Evolutionary conservation across 2,329 filamentous ascomycete genomes (phyloP).

Genomic region (Dactylellina haptotyla): DNA sequence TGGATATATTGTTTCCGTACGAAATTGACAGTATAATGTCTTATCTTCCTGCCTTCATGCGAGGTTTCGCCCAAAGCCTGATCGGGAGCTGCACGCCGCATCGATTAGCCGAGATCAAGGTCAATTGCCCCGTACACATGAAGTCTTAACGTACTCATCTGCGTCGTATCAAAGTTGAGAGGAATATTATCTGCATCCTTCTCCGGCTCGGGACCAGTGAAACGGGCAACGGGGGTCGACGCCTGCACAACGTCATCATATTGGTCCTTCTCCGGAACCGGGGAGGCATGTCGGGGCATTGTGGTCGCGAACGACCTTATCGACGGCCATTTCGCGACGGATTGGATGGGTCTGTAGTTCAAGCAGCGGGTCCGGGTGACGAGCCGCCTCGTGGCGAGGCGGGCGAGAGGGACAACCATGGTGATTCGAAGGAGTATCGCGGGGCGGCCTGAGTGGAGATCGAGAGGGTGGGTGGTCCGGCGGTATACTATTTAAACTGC

Average conservation of each 20-base stretch:
- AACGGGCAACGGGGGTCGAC: conserved; percentile 44
- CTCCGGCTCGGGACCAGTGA: conserved; percentile 24
- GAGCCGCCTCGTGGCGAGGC: conserved; percentile 47
- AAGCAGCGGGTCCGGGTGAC: conserved; percentile 39
- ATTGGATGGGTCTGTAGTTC: conserved; percentile 24
- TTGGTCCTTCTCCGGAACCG: neutral
- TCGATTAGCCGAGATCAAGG: conserved; percentile 60
- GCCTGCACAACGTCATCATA: conserved; percentile 25
- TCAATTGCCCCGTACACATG: conserved; percentile 62
- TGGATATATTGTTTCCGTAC: conserved; percentile 45
- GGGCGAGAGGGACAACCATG: conserved; percentile 50
- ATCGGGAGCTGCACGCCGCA: conserved; percentile 59
- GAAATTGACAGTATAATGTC: conserved; percentile 99
- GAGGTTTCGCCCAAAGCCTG: conserved; percentile 61
- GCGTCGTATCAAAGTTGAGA: conserved; percentile 60
- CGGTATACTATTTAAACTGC: conserved; percentile 24
- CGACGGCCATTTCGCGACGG: conserved; percentile 23
- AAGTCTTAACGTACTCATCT: conserved; percentile 63
- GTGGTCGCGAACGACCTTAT: conserved; percentile 44
- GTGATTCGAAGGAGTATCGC: conserved; percentile 27
- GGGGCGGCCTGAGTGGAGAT: conserved; percentile 48
- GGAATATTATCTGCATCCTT: conserved; percentile 24
- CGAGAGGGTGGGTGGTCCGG: conserved; percentile 7
- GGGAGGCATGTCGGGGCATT: conserved; percentile 47
- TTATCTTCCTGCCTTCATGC: conserved; percentile 79